A percentile compares a stretch with the other conserved stretches of the same genome.
These are phyloP conservation scores for Fragilariopsis cylindrus DNA, from an alignment of 108 stramenopile genomes.

Conservation along the genomic window DNA sequence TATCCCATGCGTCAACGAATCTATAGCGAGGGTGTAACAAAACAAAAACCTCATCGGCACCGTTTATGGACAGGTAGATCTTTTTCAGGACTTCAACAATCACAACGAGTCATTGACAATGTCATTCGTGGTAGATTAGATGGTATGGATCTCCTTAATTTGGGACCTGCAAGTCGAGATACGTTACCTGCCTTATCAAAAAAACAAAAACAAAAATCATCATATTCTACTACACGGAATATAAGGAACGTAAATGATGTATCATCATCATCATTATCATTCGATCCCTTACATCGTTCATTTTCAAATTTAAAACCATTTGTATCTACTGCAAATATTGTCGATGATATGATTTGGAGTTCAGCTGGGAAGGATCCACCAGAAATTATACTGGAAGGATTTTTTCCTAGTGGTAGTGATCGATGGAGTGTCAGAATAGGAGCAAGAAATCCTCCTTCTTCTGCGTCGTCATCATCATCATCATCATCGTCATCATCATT, in stretches of 20 bases:
- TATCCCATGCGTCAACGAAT: slow-evolving; percentile 13
- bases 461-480: background rate
- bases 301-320: slow-evolving; percentile 16
- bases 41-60: background rate
- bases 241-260: background rate
- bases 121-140: slow-evolving; percentile 53
- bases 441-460: slow-evolving; percentile 2
- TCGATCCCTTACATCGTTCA: slow-evolving; percentile 29
- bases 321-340: slow-evolving; percentile 33
- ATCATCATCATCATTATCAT: background rate
- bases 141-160: slow-evolving; percentile 51
- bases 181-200: background rate
- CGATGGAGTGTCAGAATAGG: slow-evolving; percentile 50
- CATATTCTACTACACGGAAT: too few relatives aligned
- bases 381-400: slow-evolving; percentile 64
- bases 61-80: background rate
- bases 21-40: slow-evolving; percentile 2
- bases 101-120: slow-evolving; percentile 28
- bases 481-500: background rate
- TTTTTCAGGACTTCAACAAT: slow-evolving; percentile 2
- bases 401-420: slow-evolving; percentile 45
- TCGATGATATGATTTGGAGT: slow-evolving; percentile 45
- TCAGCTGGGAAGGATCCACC: slow-evolving; percentile 41
- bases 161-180: slow-evolving; percentile 36
- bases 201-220: background rate